Percentiles rank a stretch among this genome's conserved stretches.
Evolutionary conservation across 2,329 filamentous ascomycete species (phyloP).

Genomic region (Bipolaris sorokiniana): DNA sequence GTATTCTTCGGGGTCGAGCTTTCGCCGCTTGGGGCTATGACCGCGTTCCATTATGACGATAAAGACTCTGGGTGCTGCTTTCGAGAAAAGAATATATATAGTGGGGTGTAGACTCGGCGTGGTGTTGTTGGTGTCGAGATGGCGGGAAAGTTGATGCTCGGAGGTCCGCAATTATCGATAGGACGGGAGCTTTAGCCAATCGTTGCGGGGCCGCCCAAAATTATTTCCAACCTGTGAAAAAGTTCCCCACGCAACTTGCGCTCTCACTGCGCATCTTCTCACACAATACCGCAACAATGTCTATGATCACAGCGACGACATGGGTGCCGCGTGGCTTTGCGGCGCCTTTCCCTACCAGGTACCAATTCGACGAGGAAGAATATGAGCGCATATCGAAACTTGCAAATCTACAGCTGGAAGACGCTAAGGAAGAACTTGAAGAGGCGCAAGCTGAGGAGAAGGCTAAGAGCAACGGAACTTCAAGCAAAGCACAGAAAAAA

Average conservation of each 20-base stretch:
- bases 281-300: slow-evolving; percentile 48
- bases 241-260: slow-evolving; percentile 20
- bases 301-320: slow-evolving; percentile 62
- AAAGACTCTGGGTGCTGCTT: neutral
- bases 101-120: neutral
- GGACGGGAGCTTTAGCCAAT: slow-evolving; percentile 27
- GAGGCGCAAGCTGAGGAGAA: slow-evolving; percentile 62
- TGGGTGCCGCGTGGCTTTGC: slow-evolving; percentile 61
- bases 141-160: slow-evolving; percentile 18
- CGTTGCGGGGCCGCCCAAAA: slow-evolving; percentile 22
- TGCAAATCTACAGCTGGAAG: slow-evolving; percentile 75
- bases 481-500: slow-evolving; percentile 25
- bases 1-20: slow-evolving; percentile 69
- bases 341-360: slow-evolving; percentile 57
- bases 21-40: slow-evolving; percentile 68
- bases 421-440: slow-evolving; percentile 78
- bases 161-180: slow-evolving; percentile 37
- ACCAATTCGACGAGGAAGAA: slow-evolving; percentile 59
- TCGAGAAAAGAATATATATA: neutral
- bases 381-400: slow-evolving; percentile 59
- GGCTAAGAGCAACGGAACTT: slow-evolving; percentile 43
- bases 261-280: slow-evolving; percentile 15
- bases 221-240: slow-evolving; percentile 23
- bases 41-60: slow-evolving; percentile 44
- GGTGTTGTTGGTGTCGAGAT: slow-evolving; percentile 5